Percentiles rank a stretch among this genome's conserved stretches.
Evolutionary conservation across 345 rosid species (phyloP).

Genomic region (Bruguiera sexangula): DNA sequence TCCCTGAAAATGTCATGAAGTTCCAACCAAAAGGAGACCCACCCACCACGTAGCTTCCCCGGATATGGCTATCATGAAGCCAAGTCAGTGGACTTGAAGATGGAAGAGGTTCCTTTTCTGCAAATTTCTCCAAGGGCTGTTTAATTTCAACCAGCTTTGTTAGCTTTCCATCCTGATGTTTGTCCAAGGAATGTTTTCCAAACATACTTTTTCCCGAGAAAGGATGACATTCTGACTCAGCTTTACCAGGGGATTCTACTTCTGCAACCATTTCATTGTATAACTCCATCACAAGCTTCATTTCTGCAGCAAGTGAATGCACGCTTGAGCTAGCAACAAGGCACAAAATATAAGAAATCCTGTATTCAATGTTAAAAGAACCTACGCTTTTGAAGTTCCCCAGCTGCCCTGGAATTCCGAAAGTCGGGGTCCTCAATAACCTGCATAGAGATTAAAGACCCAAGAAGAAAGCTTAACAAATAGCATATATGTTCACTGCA

Average conservation of each 20-base stretch:
- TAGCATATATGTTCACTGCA: neutral
- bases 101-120: constrained; percentile 8
- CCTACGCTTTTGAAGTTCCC: constrained; percentile 22
- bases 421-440: constrained; percentile 25
- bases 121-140: neutral
- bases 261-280: constrained; percentile 24
- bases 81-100: constrained; percentile 1
- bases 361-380: neutral
- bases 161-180: neutral
- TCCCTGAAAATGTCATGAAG: constrained; percentile 26
- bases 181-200: neutral
- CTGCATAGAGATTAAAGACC: constrained; percentile 3
- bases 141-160: neutral
- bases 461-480: neutral
- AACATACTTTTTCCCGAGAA: constrained; percentile 3
- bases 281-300: constrained; percentile 23
- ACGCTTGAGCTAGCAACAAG: neutral
- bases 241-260: neutral
- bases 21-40: constrained; percentile 35
- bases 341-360: neutral
- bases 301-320: constrained; percentile 16
- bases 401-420: constrained; percentile 22
- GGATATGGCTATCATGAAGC: constrained; percentile 3
- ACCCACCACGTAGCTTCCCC: constrained; percentile 24
- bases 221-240: neutral